These are phyloP conservation scores for Ceriops tagal DNA, from an alignment of 345 rosid genomes.

Conservation along the genomic window DNA sequence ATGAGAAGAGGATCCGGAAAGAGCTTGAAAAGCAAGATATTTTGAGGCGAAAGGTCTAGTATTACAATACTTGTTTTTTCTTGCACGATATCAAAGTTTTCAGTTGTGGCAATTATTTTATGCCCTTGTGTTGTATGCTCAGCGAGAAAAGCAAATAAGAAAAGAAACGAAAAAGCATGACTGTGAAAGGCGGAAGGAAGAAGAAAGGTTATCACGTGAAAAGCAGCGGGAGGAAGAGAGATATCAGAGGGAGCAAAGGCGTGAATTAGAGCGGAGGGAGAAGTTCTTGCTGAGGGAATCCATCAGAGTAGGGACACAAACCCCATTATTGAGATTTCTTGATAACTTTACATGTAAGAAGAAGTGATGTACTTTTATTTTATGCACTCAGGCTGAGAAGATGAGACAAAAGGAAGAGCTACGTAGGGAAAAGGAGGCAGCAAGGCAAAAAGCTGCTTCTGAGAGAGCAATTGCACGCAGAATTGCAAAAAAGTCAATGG, in stretches of 20 bases:
- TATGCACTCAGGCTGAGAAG: slow-evolving; percentile 62
- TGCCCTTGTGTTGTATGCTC: slow-evolving; percentile 16
- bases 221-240: slow-evolving; percentile 93
- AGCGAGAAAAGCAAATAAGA: slow-evolving; percentile 79
- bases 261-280: slow-evolving; percentile 84
- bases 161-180: slow-evolving; percentile 87
- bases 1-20: slow-evolving; percentile 75
- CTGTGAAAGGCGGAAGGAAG: slow-evolving; percentile 90
- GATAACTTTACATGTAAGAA: not conserved
- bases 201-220: slow-evolving; percentile 83
- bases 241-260: slow-evolving; percentile 68
- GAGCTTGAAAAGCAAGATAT: slow-evolving; percentile 88
- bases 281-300: slow-evolving; percentile 80
- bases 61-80: slow-evolving; percentile 7
- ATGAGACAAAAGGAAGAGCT: slow-evolving; percentile 77
- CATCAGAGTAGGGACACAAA: slow-evolving; percentile 49
- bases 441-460: slow-evolving; percentile 79
- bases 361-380: not conserved
- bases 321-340: not conserved
- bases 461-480: slow-evolving; percentile 88
- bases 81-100: slow-evolving; percentile 13
- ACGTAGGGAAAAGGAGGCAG: slow-evolving; percentile 75
- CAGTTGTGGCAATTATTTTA: slow-evolving; percentile 5
- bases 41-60: slow-evolving; percentile 69
- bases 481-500: slow-evolving; percentile 84